These are phyloP conservation scores for Penicillium roqueforti DNA, from an alignment of 495 filamentous ascomycete species.

Conservation along the genomic window DNA sequence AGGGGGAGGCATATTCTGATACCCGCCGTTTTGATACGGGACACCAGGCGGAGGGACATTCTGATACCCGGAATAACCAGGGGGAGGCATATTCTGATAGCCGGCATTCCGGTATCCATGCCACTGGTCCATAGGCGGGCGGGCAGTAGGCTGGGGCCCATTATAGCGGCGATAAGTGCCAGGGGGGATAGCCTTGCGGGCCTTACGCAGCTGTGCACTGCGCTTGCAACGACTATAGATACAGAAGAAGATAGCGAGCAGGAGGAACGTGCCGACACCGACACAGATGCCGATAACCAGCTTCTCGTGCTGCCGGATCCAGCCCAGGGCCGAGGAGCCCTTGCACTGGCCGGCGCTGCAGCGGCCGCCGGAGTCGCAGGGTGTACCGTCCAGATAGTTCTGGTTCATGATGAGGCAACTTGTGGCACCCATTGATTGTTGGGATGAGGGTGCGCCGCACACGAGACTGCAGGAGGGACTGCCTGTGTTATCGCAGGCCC, in stretches of 20 bases:
- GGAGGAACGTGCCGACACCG: constrained; percentile 62
- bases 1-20: constrained; percentile 26
- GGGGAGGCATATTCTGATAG: constrained; percentile 29
- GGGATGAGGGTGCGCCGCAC: constrained; percentile 70
- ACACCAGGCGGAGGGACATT: too few relatives aligned
- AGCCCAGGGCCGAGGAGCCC: constrained; percentile 59
- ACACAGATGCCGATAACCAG: constrained; percentile 70
- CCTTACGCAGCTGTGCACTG: constrained; percentile 24
- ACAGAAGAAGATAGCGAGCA: constrained; percentile 59
- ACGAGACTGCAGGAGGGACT: constrained; percentile 62
- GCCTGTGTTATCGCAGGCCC: constrained; percentile 65
- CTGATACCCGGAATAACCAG: too few relatives aligned
- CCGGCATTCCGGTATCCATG: constrained; percentile 20
- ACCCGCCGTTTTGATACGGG: constrained; percentile 22
- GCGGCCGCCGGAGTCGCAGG: constrained; percentile 74
- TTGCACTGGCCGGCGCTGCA: constrained; percentile 72
- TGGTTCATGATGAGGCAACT: constrained; percentile 70
- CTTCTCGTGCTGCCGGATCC: constrained; percentile 66
- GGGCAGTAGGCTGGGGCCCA: constrained; percentile 22
- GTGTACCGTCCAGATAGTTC: constrained; percentile 91
- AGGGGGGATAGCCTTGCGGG: constrained; percentile 26
- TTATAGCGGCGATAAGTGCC: constrained; percentile 20
- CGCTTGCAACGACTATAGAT: constrained; percentile 47
- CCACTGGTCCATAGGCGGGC: constrained; percentile 28
- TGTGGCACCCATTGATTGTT: constrained; percentile 29